Percentiles rank a stretch among this genome's conserved stretches.
Evolutionary conservation across 306 rosid genomes (phyloP).

Genomic region (Castanea mollissima): DNA sequence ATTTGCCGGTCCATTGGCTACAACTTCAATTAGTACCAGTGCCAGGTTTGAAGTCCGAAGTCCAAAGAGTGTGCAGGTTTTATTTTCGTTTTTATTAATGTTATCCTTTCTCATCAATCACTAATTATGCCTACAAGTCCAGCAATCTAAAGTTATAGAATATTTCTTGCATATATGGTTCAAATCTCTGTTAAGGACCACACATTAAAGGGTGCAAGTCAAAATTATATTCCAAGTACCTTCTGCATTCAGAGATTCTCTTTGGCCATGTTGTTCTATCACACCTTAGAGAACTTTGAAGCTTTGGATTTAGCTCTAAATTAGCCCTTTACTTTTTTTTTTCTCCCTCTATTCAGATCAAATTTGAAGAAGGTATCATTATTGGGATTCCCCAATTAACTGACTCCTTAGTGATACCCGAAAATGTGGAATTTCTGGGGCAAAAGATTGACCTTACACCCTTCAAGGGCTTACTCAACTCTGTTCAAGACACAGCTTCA

Average conservation of each 20-base stretch:
- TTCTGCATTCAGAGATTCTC: background rate
- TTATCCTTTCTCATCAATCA: background rate
- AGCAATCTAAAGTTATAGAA: background rate
- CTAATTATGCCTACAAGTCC: background rate
- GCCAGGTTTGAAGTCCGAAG: slow-evolving; percentile 84
- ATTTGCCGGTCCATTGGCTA: slow-evolving; percentile 74
- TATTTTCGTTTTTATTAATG: background rate
- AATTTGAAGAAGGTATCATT: slow-evolving; percentile 73
- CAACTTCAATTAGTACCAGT: slow-evolving; percentile 71
- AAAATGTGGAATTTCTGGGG: slow-evolving; percentile 77
- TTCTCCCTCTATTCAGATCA: slow-evolving; percentile 45
- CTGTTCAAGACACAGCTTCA: slow-evolving; percentile 75
- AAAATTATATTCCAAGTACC: background rate
- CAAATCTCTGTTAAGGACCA: background rate
- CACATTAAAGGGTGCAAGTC: background rate
- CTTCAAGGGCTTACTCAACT: slow-evolving; percentile 62
- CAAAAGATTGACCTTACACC: slow-evolving; percentile 77
- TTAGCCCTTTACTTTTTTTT: background rate
- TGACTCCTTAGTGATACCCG: slow-evolving; percentile 81
- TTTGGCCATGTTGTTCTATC: background rate
- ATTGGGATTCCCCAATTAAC: slow-evolving; percentile 87
- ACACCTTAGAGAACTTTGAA: background rate
- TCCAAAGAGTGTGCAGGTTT: slow-evolving; percentile 84
- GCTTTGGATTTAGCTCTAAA: slow-evolving; percentile 1
- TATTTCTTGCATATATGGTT: background rate